Evolutionary conservation across 306 rosid species (phyloP), one percentile per base, ranked within the genome.

Genomic region (Prunus mira): DNA sequence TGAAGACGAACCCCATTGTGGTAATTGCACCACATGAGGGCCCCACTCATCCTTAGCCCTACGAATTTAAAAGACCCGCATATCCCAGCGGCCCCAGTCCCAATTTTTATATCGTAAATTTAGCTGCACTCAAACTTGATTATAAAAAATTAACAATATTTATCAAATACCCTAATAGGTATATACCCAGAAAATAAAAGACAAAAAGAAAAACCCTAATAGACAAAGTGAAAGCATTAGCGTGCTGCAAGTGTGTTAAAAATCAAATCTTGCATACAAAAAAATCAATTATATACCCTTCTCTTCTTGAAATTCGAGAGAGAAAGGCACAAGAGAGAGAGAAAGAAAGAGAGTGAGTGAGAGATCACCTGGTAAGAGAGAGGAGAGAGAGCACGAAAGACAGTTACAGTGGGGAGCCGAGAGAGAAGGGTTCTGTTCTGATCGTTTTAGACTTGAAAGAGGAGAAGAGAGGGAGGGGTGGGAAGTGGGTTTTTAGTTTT

Each of bases 281-380:
- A 4, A 72, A 56, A 72, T 56, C 0, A 51, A 71, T 20, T 55
- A 22, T 56, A 22, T n/a, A 14, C 4, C 52, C 52, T 7, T 13
- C 52, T 11, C 17, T 49, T 49, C 52, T 49, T 49, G 52, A 49
- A 49, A 49, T 49, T 49, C 17, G 43, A 38, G 43, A 38, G 43
- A 38, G 2, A 6, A 0, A 38, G 43, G 43, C 43, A 38, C 9
- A 38, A 7, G 9, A 6, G 2, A 38, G 43, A 34, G 41, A 38
- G 43, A 38, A 9, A 56, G 45, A 70, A 24, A 27, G 14, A 38
- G 30, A 45, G 52, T 24, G 64, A 14, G 64, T 12, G 32, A 72
- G 46, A 72, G 20, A 41, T 72, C 41, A 72, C 76, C 67, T 72
- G 22, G 22, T 13, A 22, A 56, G 66, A 55, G 51, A 12, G 64